These are phyloP conservation scores for Eragrostis nindensis DNA, from an alignment of 176 grass and related monocot species.

Conservation along the genomic window DNA sequence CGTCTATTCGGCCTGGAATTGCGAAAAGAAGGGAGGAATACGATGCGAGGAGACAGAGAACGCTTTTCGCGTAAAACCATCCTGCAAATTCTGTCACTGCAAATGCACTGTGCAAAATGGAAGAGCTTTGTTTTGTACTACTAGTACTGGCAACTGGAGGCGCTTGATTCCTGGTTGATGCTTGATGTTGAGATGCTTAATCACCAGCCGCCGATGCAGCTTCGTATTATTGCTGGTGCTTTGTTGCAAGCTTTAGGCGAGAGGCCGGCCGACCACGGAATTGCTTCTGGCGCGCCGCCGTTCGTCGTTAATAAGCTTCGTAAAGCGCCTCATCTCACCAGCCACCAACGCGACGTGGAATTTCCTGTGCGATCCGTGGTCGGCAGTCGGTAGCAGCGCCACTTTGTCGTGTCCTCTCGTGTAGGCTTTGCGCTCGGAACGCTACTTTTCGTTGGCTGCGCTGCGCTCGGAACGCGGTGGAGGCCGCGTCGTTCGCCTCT, in stretches of 20 bases:
- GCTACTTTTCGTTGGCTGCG: not conserved
- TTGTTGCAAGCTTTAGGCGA: not conserved
- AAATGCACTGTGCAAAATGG: too few species aligned
- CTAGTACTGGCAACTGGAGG: not conserved
- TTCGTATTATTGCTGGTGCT: not conserved
- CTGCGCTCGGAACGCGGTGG: not conserved
- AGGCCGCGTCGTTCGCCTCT: conserved; percentile 25
- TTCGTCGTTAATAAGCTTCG: not conserved
- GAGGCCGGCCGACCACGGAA: not conserved
- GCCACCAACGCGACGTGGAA: not conserved
- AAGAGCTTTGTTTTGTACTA: not conserved
- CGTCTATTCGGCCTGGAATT: not conserved
- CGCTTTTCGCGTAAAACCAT: not conserved
- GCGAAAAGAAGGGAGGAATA: not conserved
- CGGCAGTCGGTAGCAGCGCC: not conserved
- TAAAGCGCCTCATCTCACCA: not conserved
- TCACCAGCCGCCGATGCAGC: conserved; percentile 22
- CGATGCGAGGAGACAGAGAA: conserved; percentile 16
- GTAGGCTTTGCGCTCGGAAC: not conserved
- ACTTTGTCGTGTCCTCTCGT: not conserved
- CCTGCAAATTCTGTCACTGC: not conserved
- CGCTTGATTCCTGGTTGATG: not conserved
- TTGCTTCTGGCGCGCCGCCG: not conserved
- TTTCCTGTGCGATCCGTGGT: not conserved
- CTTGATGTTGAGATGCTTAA: not conserved